Evolutionary conservation across 2,329 filamentous ascomycete genomes (phyloP), one percentile per base, ranked within the genome.

Genomic region (Gremmenia infestans): DNA sequence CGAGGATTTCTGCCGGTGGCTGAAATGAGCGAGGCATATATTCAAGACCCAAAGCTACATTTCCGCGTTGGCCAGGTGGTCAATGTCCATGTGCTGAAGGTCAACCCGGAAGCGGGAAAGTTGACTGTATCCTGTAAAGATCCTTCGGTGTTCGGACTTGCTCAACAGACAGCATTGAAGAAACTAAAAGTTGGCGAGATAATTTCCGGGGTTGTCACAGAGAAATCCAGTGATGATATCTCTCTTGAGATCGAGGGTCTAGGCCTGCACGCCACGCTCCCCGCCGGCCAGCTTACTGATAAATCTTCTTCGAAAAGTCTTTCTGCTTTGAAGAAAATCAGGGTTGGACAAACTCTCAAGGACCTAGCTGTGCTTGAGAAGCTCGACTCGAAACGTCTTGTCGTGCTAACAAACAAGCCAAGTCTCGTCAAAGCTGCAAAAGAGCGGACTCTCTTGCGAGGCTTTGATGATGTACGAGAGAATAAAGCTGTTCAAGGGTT

Each of bases 1-100:
- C 83, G 85, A 62, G 95, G 88, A 8, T 99, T 95, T 75, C 79
- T 99, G 53, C 94, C 94, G 2, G 86, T 96, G 0, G 89, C 89
- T 1, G 93, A 99, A 73, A 99, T 99, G 94, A 97, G 94, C 70
- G 94, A 99, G 71, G 91, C 92, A 11, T 97, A 88, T 68, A 97
- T 99, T 67, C 83, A 88, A 63, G 89, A 97, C 67, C 91, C 94
- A 4, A 83, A 82, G 47, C 86, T 95, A 67, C 92, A 97, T 72
- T 99, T 99, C 76, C 85, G 87, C 37, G 74, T 85, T 45, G 95
- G 94, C 0, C 94, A 99, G 71, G 93, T 96, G 1, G 87, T 99
- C 62, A 95, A 85, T 66, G 89, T 97, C 19, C 89, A 93, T 67
- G 85, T 95, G n/a, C 73, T 96, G 36, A 88, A 87, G 50, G 84